A percentile compares a stretch with the other conserved stretches of the same genome.
These are phyloP conservation scores for Mycena latifolia DNA, from an alignment of 768 basidiomycete genomes.

Conservation along the genomic window DNA sequence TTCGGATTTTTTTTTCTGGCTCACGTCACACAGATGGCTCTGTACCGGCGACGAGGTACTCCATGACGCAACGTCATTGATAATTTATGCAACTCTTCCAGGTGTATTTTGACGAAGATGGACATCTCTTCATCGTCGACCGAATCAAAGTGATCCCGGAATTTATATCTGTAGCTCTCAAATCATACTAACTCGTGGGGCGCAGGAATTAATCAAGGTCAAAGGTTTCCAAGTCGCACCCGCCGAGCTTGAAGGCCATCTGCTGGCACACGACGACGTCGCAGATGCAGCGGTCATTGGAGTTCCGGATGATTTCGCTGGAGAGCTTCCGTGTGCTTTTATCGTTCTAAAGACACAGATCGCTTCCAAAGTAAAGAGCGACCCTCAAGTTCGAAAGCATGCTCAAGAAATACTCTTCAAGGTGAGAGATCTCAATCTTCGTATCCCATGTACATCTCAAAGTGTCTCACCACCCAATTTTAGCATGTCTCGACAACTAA, in stretches of 20 bases:
- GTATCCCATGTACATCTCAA: background rate
- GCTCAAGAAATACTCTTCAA: background rate
- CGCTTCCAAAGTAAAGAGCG: background rate
- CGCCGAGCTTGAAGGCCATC: conserved; percentile 69
- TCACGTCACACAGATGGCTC: conserved; percentile 60
- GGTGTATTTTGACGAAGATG: conserved; percentile 32
- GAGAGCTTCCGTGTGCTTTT: conserved; percentile 76
- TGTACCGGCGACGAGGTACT: conserved; percentile 72
- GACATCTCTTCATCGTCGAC: conserved; percentile 41
- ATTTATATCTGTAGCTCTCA: no score
- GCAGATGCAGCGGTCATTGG: conserved; percentile 74
- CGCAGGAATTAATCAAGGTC: conserved; percentile 68
- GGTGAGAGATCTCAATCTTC: background rate
- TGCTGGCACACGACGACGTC: conserved; percentile 64
- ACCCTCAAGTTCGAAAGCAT: background rate
- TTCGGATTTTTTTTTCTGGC: background rate
- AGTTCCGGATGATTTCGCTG: conserved; percentile 67
- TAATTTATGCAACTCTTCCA: no score
- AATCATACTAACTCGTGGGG: background rate
- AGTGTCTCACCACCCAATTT: background rate
- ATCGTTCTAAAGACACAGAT: conserved; percentile 55
- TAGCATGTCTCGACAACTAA: background rate
- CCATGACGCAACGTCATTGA: no score
- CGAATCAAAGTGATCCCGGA: no score
- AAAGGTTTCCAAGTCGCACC: conserved; percentile 53